phyloP scores from a whole-genome alignment of 345 rosid genomes.

The Hypericum androsaemum region DNA sequence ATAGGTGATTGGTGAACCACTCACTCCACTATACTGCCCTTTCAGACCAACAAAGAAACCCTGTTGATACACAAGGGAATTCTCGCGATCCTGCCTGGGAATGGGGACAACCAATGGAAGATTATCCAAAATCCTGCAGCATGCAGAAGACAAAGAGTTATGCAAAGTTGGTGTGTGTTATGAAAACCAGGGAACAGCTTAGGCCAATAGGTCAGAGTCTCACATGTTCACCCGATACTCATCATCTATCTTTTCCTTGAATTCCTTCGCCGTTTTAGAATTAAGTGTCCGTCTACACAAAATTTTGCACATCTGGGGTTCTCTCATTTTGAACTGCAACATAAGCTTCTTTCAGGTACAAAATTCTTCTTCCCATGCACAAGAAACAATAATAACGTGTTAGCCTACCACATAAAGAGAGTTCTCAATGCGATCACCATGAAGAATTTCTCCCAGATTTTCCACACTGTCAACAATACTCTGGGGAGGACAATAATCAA shows the following conservation, averaged over 20 bases:
- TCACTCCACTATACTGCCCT: constrained; percentile 59
- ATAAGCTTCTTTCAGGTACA: constrained; percentile 12
- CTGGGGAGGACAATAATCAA: constrained; percentile 56
- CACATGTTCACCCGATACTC: constrained; percentile 84
- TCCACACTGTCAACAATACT: constrained; percentile 68
- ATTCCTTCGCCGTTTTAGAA: constrained; percentile 49
- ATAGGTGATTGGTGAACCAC: constrained; percentile 13
- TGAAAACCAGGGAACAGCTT: background rate
- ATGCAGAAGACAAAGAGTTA: constrained; percentile 1
- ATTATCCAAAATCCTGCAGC: constrained; percentile 64
- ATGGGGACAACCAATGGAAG: constrained; percentile 61
- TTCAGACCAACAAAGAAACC: constrained; percentile 57
- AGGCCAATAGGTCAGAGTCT: constrained; percentile 10
- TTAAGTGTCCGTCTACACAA: constrained; percentile 42
- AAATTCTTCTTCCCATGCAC: background rate
- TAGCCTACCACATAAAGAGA: constrained; percentile 64
- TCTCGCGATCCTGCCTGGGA: constrained; percentile 40
- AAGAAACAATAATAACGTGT: background rate
- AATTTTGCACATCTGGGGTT: constrained; percentile 52
- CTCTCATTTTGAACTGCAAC: constrained; percentile 78
- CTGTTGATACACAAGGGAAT: constrained; percentile 40
- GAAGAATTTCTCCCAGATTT: constrained; percentile 92
- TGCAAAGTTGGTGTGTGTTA: background rate
- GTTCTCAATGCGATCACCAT: constrained; percentile 87
- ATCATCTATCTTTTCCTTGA: constrained; percentile 73